A percentile compares a stretch with the other conserved stretches of the same genome.
phyloP scores from a whole-genome alignment of 805 yeast species.

The Candida schatavii region DNA sequence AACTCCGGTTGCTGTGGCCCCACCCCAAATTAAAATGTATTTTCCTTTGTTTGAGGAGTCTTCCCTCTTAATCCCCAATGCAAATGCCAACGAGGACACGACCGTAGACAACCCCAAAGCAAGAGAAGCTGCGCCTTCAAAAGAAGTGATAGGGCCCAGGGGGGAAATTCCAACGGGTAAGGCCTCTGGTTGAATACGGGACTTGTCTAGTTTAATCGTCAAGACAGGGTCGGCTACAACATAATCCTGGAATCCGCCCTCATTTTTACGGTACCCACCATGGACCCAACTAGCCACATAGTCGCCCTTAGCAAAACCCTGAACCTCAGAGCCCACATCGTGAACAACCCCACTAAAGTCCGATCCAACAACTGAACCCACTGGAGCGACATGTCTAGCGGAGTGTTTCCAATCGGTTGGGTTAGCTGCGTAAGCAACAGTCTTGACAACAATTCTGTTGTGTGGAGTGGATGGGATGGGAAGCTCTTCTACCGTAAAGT shows the following conservation, averaged over 20 bases:
- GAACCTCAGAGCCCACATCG: slow-evolving; percentile 47
- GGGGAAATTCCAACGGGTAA: slow-evolving; percentile 22
- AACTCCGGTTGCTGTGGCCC: slow-evolving; percentile 33
- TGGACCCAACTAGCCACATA: slow-evolving; percentile 51
- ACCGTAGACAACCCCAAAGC: slow-evolving; percentile 55
- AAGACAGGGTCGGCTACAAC: slow-evolving; percentile 35
- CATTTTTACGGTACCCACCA: slow-evolving; percentile 46
- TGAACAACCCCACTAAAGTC: slow-evolving; percentile 60
- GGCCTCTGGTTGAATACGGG: slow-evolving; percentile 11
- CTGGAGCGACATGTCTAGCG: slow-evolving; percentile 31
- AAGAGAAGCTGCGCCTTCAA: slow-evolving; percentile 64
- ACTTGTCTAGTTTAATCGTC: slow-evolving; percentile 29
- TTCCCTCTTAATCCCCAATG: slow-evolving; percentile 22
- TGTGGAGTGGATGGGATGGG: slow-evolving; percentile 32
- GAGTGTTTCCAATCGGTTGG: slow-evolving; percentile 74
- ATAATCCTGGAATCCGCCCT: slow-evolving; percentile 63
- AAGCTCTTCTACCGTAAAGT: slow-evolving; percentile 15
- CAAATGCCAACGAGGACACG: slow-evolving; percentile 35
- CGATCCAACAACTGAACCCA: slow-evolving; percentile 54
- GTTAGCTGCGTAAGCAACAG: slow-evolving; percentile 55
- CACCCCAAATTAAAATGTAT: slow-evolving; percentile 34
- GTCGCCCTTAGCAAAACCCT: slow-evolving; percentile 49
- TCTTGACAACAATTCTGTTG: slow-evolving; percentile 46
- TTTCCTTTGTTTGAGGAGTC: slow-evolving; percentile 9
- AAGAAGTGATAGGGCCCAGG: slow-evolving; percentile 42